phyloP scores from a whole-genome alignment of 441 rosid species.

The Biscutella laevigata region DNA sequence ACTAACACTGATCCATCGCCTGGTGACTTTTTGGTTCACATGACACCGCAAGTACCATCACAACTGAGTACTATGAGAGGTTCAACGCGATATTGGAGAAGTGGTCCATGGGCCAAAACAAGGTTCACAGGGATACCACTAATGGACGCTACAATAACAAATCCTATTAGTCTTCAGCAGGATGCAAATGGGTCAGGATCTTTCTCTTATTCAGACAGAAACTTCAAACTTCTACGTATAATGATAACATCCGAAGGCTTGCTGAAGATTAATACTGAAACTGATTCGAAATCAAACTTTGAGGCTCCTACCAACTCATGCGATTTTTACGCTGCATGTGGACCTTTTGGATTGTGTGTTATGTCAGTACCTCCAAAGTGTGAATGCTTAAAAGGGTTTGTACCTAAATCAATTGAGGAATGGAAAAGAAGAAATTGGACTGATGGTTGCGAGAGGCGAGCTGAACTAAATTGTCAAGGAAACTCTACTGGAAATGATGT shows the following conservation, averaged over 20 bases:
- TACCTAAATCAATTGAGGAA: no score
- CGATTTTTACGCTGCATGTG: slow-evolving; percentile 30
- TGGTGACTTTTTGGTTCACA: slow-evolving; percentile 12
- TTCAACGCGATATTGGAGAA: slow-evolving; percentile 13
- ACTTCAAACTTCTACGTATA: neutral
- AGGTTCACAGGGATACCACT: slow-evolving; percentile 12
- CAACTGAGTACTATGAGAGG: slow-evolving; percentile 19
- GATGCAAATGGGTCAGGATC: neutral
- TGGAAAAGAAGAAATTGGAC: no score
- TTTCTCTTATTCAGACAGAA: neutral
- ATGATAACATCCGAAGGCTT: neutral
- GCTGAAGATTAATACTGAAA: neutral
- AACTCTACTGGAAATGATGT: no score
- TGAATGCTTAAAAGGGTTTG: no score
- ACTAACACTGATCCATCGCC: slow-evolving; percentile 18
- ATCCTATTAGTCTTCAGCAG: slow-evolving; percentile 10
- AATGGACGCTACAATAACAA: neutral
- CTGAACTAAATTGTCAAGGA: no score
- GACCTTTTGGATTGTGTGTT: slow-evolving; percentile 14
- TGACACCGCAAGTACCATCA: slow-evolving; percentile 5
- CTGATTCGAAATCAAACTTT: neutral
- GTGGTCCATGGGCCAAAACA: slow-evolving; percentile 28
- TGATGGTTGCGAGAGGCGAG: no score
- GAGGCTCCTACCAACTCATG: slow-evolving; percentile 2
- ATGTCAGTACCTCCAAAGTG: slow-evolving; percentile 11